phyloP scores from a whole-genome alignment of 169 alveolate genomes.

The Babesia ovis region DNA sequence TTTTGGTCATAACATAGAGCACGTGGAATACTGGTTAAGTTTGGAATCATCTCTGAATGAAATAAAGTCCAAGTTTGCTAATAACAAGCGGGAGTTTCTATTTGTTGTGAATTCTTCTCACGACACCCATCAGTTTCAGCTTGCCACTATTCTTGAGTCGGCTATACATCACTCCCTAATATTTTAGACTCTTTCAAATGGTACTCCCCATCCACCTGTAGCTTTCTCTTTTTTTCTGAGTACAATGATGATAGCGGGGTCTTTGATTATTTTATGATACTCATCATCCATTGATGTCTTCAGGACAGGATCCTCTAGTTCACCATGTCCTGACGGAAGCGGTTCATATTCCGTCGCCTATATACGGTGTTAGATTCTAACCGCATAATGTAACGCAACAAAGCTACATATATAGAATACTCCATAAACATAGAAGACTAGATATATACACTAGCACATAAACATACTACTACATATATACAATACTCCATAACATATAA shows the following conservation, averaged over 20 bases:
- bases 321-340: constrained; percentile 27
- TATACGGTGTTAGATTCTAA: no score
- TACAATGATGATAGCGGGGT: constrained; percentile 49
- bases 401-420: no score
- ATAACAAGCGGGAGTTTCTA: constrained; percentile 14
- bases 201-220: constrained; percentile 59
- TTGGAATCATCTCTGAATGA: not conserved
- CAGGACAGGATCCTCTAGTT: constrained; percentile 32
- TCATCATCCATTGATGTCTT: constrained; percentile 21
- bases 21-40: not conserved
- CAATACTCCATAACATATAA: no score
- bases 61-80: not conserved
- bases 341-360: constrained; percentile 63
- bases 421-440: no score
- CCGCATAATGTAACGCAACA: no score
- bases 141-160: constrained; percentile 6
- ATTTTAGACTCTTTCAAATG: constrained; percentile 43
- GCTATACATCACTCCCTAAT: not conserved
- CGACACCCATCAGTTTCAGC: constrained; percentile 14
- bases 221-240: constrained; percentile 35
- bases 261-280: constrained; percentile 22
- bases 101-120: constrained; percentile 8
- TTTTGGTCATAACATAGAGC: not conserved
- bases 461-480: no score
- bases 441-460: no score